phyloP scores from a whole-genome alignment of 2,329 filamentous ascomycete species.

The Botrytis byssoidea region DNA sequence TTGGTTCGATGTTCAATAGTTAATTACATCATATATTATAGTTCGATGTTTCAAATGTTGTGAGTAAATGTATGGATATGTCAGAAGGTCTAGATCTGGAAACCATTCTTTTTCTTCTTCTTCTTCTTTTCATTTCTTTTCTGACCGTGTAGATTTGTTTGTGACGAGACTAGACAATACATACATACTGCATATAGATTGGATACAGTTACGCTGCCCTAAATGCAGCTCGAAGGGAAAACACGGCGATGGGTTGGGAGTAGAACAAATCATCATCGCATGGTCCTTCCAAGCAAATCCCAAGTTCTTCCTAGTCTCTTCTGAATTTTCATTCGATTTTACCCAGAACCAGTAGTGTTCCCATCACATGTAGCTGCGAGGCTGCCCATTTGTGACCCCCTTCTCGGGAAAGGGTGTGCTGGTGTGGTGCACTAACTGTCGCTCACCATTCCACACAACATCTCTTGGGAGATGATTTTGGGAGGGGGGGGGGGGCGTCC shows the following conservation, averaged over 20 bases:
- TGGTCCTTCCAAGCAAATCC: not conserved
- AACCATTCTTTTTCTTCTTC: not conserved
- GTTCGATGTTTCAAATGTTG: not conserved
- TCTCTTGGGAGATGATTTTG: not conserved
- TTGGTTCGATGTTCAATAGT: not conserved
- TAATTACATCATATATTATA: not conserved
- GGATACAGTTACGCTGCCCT: not conserved
- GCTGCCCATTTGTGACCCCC: constrained; percentile 14
- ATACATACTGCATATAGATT: not conserved
- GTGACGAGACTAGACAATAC: not conserved
- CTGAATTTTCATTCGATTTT: not conserved
- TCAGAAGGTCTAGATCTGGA: not conserved
- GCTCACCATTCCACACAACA: not conserved
- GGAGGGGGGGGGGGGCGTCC: not conserved
- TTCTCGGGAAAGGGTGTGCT: not conserved
- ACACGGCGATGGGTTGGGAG: not conserved
- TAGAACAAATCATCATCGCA: not conserved
- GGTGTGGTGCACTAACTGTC: not conserved
- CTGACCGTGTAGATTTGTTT: not conserved
- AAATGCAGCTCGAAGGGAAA: constrained; percentile 1
- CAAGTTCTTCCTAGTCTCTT: not conserved
- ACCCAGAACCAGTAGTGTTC: not conserved
- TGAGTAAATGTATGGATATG: not conserved
- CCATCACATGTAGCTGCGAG: not conserved
- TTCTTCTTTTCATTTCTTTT: not conserved